Base-by-base conservation (phyloP, 2,329 filamentous ascomycete species). In the Pyrenochaeta sp. region DNA sequence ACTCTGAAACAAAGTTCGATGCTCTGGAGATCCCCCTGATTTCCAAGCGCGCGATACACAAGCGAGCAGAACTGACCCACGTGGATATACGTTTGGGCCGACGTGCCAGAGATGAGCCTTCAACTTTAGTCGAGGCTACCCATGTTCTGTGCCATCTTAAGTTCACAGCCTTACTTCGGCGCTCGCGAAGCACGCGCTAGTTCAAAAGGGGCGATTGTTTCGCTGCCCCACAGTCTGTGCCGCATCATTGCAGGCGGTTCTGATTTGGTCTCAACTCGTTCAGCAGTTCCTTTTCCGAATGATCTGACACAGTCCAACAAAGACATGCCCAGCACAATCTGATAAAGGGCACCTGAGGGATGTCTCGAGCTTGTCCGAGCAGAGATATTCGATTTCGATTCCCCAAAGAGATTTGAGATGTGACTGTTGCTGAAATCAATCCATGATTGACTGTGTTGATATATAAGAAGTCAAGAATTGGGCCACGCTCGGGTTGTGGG, bases 101-200 rank as follows among this genome's bases (percentile, higher is more conserved):
- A 9, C 21, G 29, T 11, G 21, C 39, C 10, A 18, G 40, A 42
- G 21, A 18, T 14, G 40, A 17, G n/a, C 23, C 39, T 17, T 10
- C 23, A 42, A 42, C 21, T 18, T 30, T 18, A 12, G 20, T 39
- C 53, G 49, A 53, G n/a, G 27, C 48, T 53, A 45, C 31, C 49
- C 49, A 41, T 23, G 35, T 17, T 23, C 46, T 40, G 44, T 49
- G 54, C 45, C 30, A 45, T 20, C 43, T 40, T 42, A 54, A 45
- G 46, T 43, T 33, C 54, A 45, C 33, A 45, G 32, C 40, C 37
- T 44, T 23, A 42, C 14, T 29, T 54, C 9, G 40, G 23, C 42
- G 39, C 17, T 27, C 17, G 40, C 27, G 32, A 39, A 39, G 41
- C 33, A 15, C 33, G 18, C 37, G 27, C 18, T 12, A 37, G 35